Evolutionary conservation across 1,139 yeast genomes (phyloP).

Genomic region (Yamadazyma pseudoaaseri): DNA sequence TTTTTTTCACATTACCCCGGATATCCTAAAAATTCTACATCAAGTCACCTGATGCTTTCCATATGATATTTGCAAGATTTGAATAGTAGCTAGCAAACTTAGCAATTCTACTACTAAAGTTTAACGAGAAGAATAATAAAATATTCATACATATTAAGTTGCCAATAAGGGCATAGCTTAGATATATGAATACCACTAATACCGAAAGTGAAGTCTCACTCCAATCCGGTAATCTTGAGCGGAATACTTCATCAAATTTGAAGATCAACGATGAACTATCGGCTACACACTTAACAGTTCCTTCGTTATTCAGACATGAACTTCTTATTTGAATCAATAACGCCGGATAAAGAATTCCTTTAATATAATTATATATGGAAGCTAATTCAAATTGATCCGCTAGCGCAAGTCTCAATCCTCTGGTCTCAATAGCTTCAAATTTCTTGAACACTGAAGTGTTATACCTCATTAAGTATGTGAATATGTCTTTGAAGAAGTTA

Average conservation of each 20-base stretch:
- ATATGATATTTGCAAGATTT: conserved; percentile 4
- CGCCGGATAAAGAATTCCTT: conserved; percentile 4
- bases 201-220: conserved; percentile 7
- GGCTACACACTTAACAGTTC: conserved; percentile 7
- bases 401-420: conserved; percentile 7
- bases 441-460: conserved; percentile 10
- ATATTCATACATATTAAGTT: conserved; percentile 31
- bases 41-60: conserved; percentile 5
- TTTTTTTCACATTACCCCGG: conserved; percentile 1
- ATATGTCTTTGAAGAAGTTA: conserved; percentile 27
- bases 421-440: conserved; percentile 4
- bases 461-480: conserved; percentile 26
- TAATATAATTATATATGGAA: conserved; percentile 2
- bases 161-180: conserved; percentile 29
- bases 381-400: conserved; percentile 5
- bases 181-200: conserved; percentile 21
- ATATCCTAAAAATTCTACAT: not conserved
- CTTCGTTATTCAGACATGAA: conserved; percentile 3
- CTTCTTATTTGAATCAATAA: conserved; percentile 4
- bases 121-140: conserved; percentile 13
- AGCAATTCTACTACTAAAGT: conserved; percentile 3
- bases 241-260: conserved; percentile 25
- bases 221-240: conserved; percentile 2
- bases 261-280: conserved; percentile 24
- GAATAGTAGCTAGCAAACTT: conserved; percentile 3